Evolutionary conservation across 305 asterid genomes (phyloP), one percentile per base, ranked within the genome.

Genomic region (Fraxinus albicans): DNA sequence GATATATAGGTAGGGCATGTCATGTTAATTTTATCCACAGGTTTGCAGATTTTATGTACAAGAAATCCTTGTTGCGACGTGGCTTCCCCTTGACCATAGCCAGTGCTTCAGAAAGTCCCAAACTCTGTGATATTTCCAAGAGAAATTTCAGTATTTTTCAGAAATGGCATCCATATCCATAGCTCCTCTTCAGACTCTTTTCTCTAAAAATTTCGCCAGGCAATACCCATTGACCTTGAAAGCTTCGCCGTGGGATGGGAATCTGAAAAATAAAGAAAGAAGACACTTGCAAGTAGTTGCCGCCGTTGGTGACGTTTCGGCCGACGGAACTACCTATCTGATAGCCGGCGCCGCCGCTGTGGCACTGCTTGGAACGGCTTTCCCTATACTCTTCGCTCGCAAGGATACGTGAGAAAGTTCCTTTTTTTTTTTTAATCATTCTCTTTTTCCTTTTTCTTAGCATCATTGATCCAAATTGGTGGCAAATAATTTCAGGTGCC

Each of bases 361-460:
- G 15, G 98, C 97, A 15, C 76, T 95, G 84, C 79, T 94, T 8
- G 99, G 99, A 78, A 95, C 98, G 55, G 98, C 99, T 77, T 95
- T 95, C 79, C 98, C 98, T n/a, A 79, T 93, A 84, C 67, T 93
- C 47, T 95, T 93, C 89, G 84, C 94, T 55, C 96, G 96, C 89
- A 95, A 95, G 67, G 98, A 95, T 87, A 55, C 87, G 98, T 92
- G 72, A 80, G 88, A 69, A 12, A 19, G 29, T 34, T 34, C 6
- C 0, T 25, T 8, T 19, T 33, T 8, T 60, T 36, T 31, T 8
- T 7, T 3, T 72, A 8, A 1, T 23, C 42, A 0, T 15, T 31
- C 4, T 50, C 4, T 13, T 2, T 12, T 79, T 3, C 44, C 44
- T 38, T 3, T 9, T 7, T 1, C 27, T 38, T 15, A 33, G 29